Evolutionary conservation across 495 filamentous ascomycete species (phyloP).

Genomic region (Thozetella sp.): DNA sequence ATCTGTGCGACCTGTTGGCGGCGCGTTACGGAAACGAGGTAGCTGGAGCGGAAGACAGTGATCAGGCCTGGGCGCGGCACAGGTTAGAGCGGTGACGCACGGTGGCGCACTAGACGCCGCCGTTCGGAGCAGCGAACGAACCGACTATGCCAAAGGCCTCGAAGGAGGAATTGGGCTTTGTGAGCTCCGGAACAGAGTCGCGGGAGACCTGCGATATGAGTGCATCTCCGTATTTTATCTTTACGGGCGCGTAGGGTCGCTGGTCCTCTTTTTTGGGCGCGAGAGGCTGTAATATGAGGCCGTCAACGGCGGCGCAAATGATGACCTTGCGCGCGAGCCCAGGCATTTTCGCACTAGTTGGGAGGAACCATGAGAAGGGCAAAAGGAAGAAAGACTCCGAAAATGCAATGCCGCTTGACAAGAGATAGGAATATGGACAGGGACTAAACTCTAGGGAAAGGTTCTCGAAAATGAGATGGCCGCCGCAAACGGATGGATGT

Average conservation of each 20-base stretch:
- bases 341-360: conserved; percentile 57
- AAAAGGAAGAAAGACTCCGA: conserved; percentile 2
- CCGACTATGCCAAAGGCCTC: conserved; percentile 88
- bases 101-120: not conserved
- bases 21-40: conserved; percentile 80
- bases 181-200: conserved; percentile 30
- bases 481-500: not conserved
- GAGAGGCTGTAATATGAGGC: conserved; percentile 79
- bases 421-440: conserved; percentile 1
- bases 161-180: conserved; percentile 46
- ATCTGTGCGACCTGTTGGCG: conserved; percentile 89
- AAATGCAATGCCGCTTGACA: not conserved
- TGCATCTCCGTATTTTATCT: conserved; percentile 76
- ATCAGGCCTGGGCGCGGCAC: conserved; percentile 59
- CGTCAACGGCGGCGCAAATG: conserved; percentile 83
- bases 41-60: conserved; percentile 71
- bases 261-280: conserved; percentile 46
- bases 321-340: conserved; percentile 76
- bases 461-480: too few species aligned
- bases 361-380: conserved; percentile 10
- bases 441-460: not conserved
- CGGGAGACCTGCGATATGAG: conserved; percentile 37
- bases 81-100: conserved; percentile 7
- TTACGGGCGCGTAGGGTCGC: conserved; percentile 50
- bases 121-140: conserved; percentile 38